Evolutionary conservation across 2,329 filamentous ascomycete genomes (phyloP), one percentile per base, ranked within the genome.

Genomic region (Dichotomopilus funicola): DNA sequence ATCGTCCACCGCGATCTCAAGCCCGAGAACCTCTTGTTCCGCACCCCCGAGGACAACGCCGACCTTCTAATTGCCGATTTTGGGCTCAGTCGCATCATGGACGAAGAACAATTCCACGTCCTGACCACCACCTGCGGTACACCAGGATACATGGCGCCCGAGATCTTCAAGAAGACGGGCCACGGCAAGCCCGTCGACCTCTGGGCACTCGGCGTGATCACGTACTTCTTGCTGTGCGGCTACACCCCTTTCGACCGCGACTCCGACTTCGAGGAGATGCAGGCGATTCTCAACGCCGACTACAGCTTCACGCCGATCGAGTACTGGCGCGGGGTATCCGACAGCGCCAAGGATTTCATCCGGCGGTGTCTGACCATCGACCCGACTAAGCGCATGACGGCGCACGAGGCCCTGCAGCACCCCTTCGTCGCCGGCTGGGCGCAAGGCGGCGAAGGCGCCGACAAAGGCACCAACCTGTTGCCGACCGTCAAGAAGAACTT

Each of bases 221-320:
- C 94, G 36, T 99, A 97, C 76, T 99, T 99, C 76, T 78, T 99
- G 35, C 85, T 99, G 50, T 97, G 94, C 72, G 94, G 94, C 57
- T 97, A 97, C 75, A 99, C 94, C 0, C 94, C 94, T 10, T 99
- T 99, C 70, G 94, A 99, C 73, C 88, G 94, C 54, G 94, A 97
- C 72, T 92, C 86, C 65, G 96, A 99, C 73, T 86, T 97, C 67
- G 94, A 99, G 75, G 94, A 99, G 75, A 97, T 99, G 92, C 92
- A 97, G 75, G 94, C 94, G 64, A 99, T 99, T 68, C 83, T 97
- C 55, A 88, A 91, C 60, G 94, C 94, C 57, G 92, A 97, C 75
- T 99, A 97, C 77, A 88, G 85, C 67, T 99, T 97, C 72, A 92
- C 89, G 4, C 94, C 94, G 1, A 75, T 89, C 59, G 92, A 96